Conservation (phyloP, 73 alveolate species). For the Effrenium voratum region DNA sequence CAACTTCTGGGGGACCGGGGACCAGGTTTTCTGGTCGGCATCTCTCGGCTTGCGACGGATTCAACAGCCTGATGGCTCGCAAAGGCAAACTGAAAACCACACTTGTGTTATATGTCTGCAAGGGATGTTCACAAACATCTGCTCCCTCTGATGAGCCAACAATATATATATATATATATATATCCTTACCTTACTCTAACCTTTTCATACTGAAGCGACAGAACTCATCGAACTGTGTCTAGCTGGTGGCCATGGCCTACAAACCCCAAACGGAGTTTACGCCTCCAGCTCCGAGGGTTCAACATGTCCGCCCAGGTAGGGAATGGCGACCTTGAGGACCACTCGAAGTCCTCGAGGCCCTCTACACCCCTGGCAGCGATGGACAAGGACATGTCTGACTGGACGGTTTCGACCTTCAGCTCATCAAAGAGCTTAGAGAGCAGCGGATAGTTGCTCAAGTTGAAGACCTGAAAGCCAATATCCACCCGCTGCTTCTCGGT, state of each 20-base stretch:
- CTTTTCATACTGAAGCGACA: no score
- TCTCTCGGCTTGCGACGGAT: no score
- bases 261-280: no score
- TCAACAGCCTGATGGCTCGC: no score
- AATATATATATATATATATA: no score
- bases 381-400: slow-evolving; percentile 82
- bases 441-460: slow-evolving; percentile 78
- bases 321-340: slow-evolving; percentile 67
- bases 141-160: no score
- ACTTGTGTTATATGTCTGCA: no score
- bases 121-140: no score
- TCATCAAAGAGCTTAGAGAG: slow-evolving; percentile 87
- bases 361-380: slow-evolving; percentile 50
- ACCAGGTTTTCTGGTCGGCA: not conserved
- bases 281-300: slow-evolving; percentile 63
- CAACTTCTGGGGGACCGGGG: not conserved
- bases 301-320: slow-evolving; percentile 76
- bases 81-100: no score
- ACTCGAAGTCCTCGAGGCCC: slow-evolving; percentile 50
- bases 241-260: no score
- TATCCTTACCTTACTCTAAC: no score
- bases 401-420: slow-evolving; percentile 58
- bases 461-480: slow-evolving; percentile 80
- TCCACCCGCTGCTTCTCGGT: slow-evolving; percentile 58
- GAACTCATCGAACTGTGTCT: no score